phyloP scores from a whole-genome alignment of 768 basidiomycete genomes.

The Trametes cinnabarina region DNA sequence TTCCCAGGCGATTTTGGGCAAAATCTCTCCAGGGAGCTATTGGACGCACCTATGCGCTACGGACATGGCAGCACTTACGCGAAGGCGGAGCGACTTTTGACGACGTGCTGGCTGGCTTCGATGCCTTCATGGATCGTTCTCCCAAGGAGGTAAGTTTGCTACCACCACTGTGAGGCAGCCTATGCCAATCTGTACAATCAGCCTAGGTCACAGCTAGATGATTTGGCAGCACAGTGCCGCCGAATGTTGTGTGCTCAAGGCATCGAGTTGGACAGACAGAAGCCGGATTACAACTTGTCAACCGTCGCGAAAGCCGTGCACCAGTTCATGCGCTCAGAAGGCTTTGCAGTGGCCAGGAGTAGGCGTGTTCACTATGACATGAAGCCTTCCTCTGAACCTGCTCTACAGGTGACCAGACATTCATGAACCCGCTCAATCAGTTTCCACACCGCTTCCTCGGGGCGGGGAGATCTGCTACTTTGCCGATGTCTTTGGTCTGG shows the following conservation, averaged over 20 bases:
- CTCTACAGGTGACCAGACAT: conserved; percentile 34
- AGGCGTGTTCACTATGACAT: conserved; percentile 13
- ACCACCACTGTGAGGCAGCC: not conserved
- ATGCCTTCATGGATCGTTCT: conserved; percentile 50
- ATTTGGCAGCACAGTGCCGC: conserved; percentile 41
- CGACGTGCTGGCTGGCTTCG: conserved; percentile 46
- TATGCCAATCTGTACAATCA: not conserved
- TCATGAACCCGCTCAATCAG: conserved; percentile 46
- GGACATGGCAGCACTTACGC: conserved; percentile 32
- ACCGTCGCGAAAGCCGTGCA: conserved; percentile 45
- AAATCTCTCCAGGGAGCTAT: conserved; percentile 42
- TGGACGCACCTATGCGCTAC: conserved; percentile 40
- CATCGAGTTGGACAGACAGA: conserved; percentile 29
- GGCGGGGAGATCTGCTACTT: conserved; percentile 35
- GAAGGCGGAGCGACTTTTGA: conserved; percentile 36
- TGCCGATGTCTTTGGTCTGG: conserved; percentile 61
- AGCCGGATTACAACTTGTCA: conserved; percentile 34
- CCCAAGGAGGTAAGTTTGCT: conserved; percentile 39
- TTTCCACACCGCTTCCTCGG: conserved; percentile 61
- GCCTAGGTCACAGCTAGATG: conserved; percentile 30
- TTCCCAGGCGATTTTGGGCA: conserved; percentile 54
- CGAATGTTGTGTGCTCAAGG: conserved; percentile 33
- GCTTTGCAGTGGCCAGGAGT: conserved; percentile 47
- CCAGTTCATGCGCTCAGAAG: conserved; percentile 47
- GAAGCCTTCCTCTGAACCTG: not conserved